These are phyloP conservation scores for Penicillium ochrochloron DNA, from an alignment of 495 filamentous ascomycete species.

Conservation along the genomic window DNA sequence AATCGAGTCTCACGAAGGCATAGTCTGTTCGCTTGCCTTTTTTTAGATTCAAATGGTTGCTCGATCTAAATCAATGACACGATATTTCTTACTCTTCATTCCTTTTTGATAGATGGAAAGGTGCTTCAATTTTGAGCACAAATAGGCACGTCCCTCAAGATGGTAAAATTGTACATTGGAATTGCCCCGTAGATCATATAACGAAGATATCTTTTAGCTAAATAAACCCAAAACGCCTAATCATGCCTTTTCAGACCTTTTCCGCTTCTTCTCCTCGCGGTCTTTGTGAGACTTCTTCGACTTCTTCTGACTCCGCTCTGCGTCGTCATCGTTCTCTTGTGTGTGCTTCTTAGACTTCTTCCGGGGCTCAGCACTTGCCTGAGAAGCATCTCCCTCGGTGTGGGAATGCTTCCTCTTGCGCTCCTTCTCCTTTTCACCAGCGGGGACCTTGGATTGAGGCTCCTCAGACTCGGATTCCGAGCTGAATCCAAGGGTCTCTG, in stretches of 20 bases:
- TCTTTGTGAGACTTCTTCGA: constrained; percentile 48
- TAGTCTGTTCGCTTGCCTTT: background rate
- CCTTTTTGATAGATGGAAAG: background rate
- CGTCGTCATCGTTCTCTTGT: constrained; percentile 27
- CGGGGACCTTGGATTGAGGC: constrained; percentile 44
- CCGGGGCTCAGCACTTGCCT: constrained; percentile 33
- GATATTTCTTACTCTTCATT: background rate
- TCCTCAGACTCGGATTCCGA: constrained; percentile 52
- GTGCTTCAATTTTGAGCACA: background rate
- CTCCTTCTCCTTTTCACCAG: constrained; percentile 35
- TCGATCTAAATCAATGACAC: background rate
- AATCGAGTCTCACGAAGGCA: background rate
- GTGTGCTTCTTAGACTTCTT: constrained; percentile 54
- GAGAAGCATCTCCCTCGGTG: constrained; percentile 41
- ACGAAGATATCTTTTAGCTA: constrained; percentile 32
- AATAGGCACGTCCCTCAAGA: background rate
- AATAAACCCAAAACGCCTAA: constrained; percentile 28
- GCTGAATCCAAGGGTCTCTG: constrained; percentile 54
- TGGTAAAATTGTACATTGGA: constrained; percentile 30
- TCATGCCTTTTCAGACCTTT: constrained; percentile 47
- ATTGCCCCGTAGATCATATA: constrained; percentile 22
- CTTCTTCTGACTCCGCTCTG: constrained; percentile 35
- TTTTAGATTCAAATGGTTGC: no score
- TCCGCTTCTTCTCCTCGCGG: constrained; percentile 50
- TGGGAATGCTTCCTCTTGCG: constrained; percentile 48